Evolutionary conservation across 1,139 yeast genomes (phyloP), one percentile per base, ranked within the genome.

Genomic region (Meyerozyma sp.): DNA sequence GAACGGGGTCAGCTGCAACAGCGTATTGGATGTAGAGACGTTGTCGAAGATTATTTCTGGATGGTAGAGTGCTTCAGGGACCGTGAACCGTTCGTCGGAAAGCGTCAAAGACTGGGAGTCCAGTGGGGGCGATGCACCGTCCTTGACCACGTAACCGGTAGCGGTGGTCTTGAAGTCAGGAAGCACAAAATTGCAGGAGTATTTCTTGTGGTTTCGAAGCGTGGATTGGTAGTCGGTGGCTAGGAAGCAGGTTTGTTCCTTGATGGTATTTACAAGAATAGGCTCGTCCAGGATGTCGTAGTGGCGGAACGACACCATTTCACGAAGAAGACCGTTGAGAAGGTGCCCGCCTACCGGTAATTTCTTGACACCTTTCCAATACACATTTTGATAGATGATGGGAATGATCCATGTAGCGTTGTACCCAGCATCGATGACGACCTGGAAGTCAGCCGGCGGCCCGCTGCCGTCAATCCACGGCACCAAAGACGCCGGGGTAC

Each of bases 201-300:
- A 47, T 8, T 59, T 46, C 7, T 50, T 41, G 42, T 62, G 62
- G 5, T 62, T 46, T 40, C 72, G 68, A 45, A 91, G 66, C 21
- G 85, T 81, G 14, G 66, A 65, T 35, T 73, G 75, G 57, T 84
- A 93, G 51, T 91, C 81, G 11, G 58, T 53, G 1, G 95, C 83
- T 39, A 91, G 80, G 59, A 79, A 90, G 54, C 93, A 80, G 6
- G 94, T 76, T 30, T 78, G 70, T 56, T 93, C 96, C 57, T 94
- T 93, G 52, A 94, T 86, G 34, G 86, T 82, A 57, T 91, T 88
- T 42, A 93, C 83, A 42, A 94, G 67, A 7, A 86, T 73, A 0
- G 96, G 86, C 61, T 94, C 98, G 49, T 91, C 97, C 59, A 88
- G 82, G 56, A 94, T 91, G 58, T 94, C 94, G 63, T 91, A 93